Percentiles rank a stretch among this genome's conserved stretches.
These are phyloP conservation scores for Geranium rotundifolium DNA, from an alignment of 345 rosid genomes.

Conservation along the genomic window DNA sequence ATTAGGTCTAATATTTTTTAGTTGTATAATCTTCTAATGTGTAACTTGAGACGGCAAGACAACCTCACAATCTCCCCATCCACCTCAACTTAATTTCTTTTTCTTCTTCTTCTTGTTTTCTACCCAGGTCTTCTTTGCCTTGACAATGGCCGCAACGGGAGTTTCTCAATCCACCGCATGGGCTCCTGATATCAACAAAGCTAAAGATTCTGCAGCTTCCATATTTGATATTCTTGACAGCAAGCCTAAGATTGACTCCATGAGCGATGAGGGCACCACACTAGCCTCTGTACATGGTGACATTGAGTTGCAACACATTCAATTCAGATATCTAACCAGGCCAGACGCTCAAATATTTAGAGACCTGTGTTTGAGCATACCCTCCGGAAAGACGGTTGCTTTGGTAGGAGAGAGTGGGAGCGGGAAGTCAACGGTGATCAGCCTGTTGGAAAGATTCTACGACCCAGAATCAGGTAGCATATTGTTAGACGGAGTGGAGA, in stretches of 20 bases:
- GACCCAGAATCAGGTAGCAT: constrained; percentile 55
- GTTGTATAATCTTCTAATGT: too few species aligned
- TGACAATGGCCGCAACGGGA: constrained; percentile 62
- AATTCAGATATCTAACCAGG: constrained; percentile 57
- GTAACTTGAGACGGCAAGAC: too few species aligned
- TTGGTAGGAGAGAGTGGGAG: constrained; percentile 71
- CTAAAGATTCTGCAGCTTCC: constrained; percentile 68
- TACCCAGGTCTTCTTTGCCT: constrained; percentile 55
- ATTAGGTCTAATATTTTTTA: too few species aligned
- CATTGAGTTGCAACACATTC: constrained; percentile 54
- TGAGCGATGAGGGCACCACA: constrained; percentile 44
- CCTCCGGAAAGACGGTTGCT: constrained; percentile 74
- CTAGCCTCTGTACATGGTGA: constrained; percentile 37
- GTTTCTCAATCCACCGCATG: constrained; percentile 61
- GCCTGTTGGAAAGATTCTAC: constrained; percentile 60
- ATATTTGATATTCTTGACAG: constrained; percentile 65
- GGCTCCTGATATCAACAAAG: constrained; percentile 66
- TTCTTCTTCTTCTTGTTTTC: not conserved
- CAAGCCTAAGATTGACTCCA: constrained; percentile 60
- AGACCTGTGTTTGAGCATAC: constrained; percentile 49
- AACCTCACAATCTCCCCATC: too few species aligned
- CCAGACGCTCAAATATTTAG: constrained; percentile 61
- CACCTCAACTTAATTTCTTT: not conserved
- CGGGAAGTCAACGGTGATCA: constrained; percentile 64
- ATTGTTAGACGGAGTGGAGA: constrained; percentile 27